Conservation (phyloP, 2,329 filamentous ascomycete genomes). For the Lachnellula willkommii region DNA sequence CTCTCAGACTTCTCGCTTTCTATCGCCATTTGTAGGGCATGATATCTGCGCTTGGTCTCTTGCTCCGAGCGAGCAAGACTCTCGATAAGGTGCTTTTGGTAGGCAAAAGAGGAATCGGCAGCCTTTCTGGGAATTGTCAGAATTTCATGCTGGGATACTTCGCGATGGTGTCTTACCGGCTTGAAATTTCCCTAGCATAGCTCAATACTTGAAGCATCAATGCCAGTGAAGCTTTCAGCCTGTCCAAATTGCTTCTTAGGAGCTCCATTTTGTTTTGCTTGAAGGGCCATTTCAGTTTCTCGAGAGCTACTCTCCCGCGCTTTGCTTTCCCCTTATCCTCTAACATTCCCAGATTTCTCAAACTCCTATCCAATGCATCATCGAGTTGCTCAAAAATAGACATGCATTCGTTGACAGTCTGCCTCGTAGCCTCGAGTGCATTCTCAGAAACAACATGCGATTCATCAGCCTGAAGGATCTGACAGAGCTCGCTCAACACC, state of each 20-base stretch:
- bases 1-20: background rate
- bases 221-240: constrained; percentile 12
- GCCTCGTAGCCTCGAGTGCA: constrained; percentile 9
- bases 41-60: constrained; percentile 6
- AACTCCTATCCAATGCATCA: constrained; percentile 10
- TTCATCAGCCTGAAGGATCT: constrained; percentile 9
- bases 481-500: constrained; percentile 9
- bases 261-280: constrained; percentile 16
- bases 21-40: constrained; percentile 1
- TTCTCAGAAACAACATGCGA: constrained; percentile 4
- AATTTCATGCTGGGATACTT: background rate
- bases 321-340: constrained; percentile 2
- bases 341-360: background rate
- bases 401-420: constrained; percentile 12
- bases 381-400: constrained; percentile 9
- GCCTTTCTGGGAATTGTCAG: background rate
- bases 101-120: constrained; percentile 4
- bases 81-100: constrained; percentile 12
- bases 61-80: constrained; percentile 10
- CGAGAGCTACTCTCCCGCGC: constrained; percentile 1
- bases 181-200: constrained; percentile 12
- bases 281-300: constrained; percentile 14
- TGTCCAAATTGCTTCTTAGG: constrained; percentile 10
- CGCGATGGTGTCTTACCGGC: background rate
- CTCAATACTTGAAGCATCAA: constrained; percentile 13